Conservation (phyloP, 2,329 filamentous ascomycete genomes). For the Periconia digitata region DNA sequence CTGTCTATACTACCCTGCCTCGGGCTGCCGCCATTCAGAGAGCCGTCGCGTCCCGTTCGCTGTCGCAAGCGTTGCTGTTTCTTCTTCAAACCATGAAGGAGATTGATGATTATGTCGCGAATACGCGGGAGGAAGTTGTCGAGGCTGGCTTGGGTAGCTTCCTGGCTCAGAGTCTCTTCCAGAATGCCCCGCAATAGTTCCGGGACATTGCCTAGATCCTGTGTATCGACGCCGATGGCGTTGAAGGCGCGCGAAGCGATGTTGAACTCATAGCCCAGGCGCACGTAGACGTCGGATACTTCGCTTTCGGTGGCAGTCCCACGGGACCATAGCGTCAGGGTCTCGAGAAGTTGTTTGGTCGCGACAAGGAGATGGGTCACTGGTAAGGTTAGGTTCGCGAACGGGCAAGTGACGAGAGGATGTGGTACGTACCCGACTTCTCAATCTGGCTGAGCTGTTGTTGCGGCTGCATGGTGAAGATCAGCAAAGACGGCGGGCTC, state of each 20-base stretch:
- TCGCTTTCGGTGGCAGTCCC: slow-evolving; percentile 88
- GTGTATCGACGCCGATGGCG: slow-evolving; percentile 93
- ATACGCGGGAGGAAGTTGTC: slow-evolving; percentile 93
- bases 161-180: slow-evolving; percentile 93
- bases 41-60: slow-evolving; percentile 54
- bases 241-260: slow-evolving; percentile 96
- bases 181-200: slow-evolving; percentile 87
- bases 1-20: slow-evolving; percentile 40
- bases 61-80: slow-evolving; percentile 86
- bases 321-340: slow-evolving; percentile 95
- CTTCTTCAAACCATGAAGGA: slow-evolving; percentile 92
- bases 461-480: slow-evolving; percentile 56
- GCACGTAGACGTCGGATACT: slow-evolving; percentile 97
- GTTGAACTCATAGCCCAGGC: slow-evolving; percentile 98
- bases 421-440: slow-evolving; percentile 62
- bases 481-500: slow-evolving; percentile 15
- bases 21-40: slow-evolving; percentile 42
- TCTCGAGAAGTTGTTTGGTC: slow-evolving; percentile 96
- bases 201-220: slow-evolving; percentile 91
- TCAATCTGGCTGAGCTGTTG: slow-evolving; percentile 93
- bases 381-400: slow-evolving; percentile 1
- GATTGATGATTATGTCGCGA: slow-evolving; percentile 96
- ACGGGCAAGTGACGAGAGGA: background rate
- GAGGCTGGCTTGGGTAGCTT: slow-evolving; percentile 89
- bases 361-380: slow-evolving; percentile 89